Evolutionary conservation across 208 protist genomes (phyloP).

Genomic region (Ichthyophonus hoferi): DNA sequence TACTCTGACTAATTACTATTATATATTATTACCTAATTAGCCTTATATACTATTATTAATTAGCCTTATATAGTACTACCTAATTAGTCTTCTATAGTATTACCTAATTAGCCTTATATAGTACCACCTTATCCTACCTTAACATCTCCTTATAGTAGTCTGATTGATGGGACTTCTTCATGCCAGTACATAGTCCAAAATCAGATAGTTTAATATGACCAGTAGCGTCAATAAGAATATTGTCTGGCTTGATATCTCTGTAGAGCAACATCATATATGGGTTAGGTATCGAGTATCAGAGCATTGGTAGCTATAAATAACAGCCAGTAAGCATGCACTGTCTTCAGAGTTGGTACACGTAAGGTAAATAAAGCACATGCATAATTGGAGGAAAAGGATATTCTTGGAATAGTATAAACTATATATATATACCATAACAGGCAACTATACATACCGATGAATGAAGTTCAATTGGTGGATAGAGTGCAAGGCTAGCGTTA

Average conservation of each 20-base stretch:
- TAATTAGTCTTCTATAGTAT: not conserved
- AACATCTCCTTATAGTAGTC: conserved; percentile 31
- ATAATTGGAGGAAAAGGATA: too few species aligned
- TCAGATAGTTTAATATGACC: conserved; percentile 95
- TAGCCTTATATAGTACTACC: not conserved
- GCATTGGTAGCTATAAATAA: not conserved
- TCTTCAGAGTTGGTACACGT: too few species aligned
- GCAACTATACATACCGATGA: conserved; percentile 45
- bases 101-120: not conserved
- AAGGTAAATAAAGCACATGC: too few species aligned
- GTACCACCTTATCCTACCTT: not conserved
- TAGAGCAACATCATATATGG: not conserved
- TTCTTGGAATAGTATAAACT: too few species aligned
- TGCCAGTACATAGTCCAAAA: conserved; percentile 85
- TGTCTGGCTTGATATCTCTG: conserved; percentile 95
- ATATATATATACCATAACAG: too few species aligned
- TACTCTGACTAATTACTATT: too few species aligned
- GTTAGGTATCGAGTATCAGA: not conserved
- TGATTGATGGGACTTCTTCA: conserved; percentile 27
- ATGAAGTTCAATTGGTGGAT: conserved; percentile 78
- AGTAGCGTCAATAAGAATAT: conserved; percentile 86
- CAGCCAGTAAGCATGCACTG: too few species aligned
- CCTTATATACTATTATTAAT: not conserved
- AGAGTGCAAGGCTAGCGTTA: conserved; percentile 75
- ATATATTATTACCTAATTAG: not conserved